phyloP scores from a whole-genome alignment of 768 basidiomycete genomes.

The Dentipellis sp. region DNA sequence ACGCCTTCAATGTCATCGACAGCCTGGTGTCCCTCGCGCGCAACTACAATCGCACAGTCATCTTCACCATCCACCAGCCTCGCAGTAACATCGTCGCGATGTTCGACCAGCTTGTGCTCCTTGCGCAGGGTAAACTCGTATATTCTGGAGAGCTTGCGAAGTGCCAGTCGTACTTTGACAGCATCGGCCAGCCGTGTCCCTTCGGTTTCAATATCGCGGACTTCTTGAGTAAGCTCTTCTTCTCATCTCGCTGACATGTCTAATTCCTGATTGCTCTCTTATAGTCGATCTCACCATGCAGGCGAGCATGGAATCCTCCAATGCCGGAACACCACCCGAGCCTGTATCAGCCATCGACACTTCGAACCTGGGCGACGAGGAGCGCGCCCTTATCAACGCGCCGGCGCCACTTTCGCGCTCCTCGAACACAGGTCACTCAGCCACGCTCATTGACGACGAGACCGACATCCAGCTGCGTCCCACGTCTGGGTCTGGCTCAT shows the following conservation, averaged over 20 bases:
- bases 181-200: conserved; percentile 79
- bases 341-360: conserved; percentile 24
- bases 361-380: conserved; percentile 54
- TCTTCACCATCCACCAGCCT: conserved; percentile 98
- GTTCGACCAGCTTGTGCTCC: conserved; percentile 84
- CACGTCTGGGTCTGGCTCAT: conserved; percentile 31
- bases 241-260: not conserved
- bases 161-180: conserved; percentile 75
- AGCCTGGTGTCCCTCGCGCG: conserved; percentile 77
- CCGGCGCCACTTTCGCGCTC: not conserved
- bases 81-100: conserved; percentile 95
- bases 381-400: conserved; percentile 39
- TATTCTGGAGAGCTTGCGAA: conserved; percentile 73
- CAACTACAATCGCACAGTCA: conserved; percentile 87
- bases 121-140: conserved; percentile 76
- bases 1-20: conserved; percentile 92
- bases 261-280: not conserved
- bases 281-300: conserved; percentile 37
- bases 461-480: conserved; percentile 45
- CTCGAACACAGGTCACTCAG: conserved; percentile 18
- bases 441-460: conserved; percentile 30
- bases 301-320: conserved; percentile 29
- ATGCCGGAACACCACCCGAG: conserved; percentile 20
- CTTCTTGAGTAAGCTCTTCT: conserved; percentile 68
- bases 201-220: conserved; percentile 96